Evolutionary conservation across 2,329 filamentous ascomycete species (phyloP).

Genomic region (Domatiomyces globalis): DNA sequence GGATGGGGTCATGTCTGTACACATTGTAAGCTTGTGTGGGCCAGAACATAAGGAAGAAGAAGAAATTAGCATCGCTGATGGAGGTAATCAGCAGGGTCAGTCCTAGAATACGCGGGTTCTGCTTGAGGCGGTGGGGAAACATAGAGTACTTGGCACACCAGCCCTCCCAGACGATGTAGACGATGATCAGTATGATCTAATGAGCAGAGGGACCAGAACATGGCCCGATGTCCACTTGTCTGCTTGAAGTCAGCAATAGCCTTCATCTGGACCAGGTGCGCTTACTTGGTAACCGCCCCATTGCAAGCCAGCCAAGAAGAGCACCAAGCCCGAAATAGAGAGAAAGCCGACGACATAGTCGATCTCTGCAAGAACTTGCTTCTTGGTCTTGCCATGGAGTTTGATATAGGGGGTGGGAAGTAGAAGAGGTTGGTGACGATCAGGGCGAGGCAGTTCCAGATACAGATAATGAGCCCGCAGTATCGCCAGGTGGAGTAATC

Average conservation of each 20-base stretch:
- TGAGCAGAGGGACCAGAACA: constrained; percentile 32
- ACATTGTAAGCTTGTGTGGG: constrained; percentile 50
- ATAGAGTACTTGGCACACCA: constrained; percentile 33
- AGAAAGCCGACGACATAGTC: constrained; percentile 39
- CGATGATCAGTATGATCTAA: constrained; percentile 28
- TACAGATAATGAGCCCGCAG: constrained; percentile 14
- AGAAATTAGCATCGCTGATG: constrained; percentile 46
- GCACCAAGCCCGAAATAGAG: constrained; percentile 30
- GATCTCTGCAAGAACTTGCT: constrained; percentile 30
- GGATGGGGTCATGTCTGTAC: constrained; percentile 50
- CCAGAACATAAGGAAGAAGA: constrained; percentile 44
- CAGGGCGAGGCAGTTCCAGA: constrained; percentile 30
- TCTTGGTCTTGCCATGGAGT: constrained; percentile 17
- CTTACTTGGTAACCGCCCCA: constrained; percentile 33
- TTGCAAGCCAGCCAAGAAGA: constrained; percentile 32
- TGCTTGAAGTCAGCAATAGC: constrained; percentile 9
- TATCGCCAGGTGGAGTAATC: constrained; percentile 11
- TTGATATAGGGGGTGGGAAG: constrained; percentile 31
- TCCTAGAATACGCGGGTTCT: constrained; percentile 36
- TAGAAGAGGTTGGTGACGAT: constrained; percentile 31
- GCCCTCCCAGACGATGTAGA: constrained; percentile 33
- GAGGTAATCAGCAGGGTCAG: constrained; percentile 46
- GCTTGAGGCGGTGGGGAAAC: constrained; percentile 31
- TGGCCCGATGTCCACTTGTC: constrained; percentile 32
- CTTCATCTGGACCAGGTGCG: constrained; percentile 3